Evolutionary conservation across 148 eudicot genomes (phyloP).

Genomic region (Amaranthus cruentus): DNA sequence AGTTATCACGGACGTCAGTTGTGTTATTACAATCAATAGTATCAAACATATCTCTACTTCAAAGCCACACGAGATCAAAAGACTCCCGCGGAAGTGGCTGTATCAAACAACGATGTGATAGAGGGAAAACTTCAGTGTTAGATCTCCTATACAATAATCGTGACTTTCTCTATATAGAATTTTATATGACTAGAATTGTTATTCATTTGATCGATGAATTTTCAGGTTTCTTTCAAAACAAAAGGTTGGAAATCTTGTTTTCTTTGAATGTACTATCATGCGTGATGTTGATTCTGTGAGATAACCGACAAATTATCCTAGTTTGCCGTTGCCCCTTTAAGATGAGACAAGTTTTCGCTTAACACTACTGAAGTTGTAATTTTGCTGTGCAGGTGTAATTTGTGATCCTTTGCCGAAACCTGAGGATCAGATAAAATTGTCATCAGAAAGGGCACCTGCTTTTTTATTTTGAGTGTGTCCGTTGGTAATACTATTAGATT

Average conservation of each 20-base stretch:
- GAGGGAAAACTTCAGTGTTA: too few species aligned
- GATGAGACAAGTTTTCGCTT: background rate
- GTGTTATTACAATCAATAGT: too few species aligned
- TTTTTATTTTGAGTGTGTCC: background rate
- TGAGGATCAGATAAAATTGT: background rate
- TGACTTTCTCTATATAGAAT: too few species aligned
- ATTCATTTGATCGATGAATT: too few species aligned
- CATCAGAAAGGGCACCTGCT: background rate
- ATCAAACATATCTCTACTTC: too few species aligned
- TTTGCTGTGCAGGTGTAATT: background rate
- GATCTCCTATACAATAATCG: too few species aligned
- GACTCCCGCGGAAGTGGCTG: too few species aligned
- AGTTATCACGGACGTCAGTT: too few species aligned
- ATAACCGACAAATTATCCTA: background rate
- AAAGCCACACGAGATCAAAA: too few species aligned
- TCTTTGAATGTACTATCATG: background rate
- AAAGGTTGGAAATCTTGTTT: background rate
- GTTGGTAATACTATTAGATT: background rate
- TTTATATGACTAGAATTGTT: too few species aligned
- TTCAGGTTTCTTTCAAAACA: too few species aligned
- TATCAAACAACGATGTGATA: too few species aligned
- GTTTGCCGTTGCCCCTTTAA: background rate
- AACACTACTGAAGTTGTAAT: background rate
- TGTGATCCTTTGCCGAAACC: slow-evolving; percentile 9
- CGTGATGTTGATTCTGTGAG: background rate